Evolutionary conservation across 192 early-diverging fungal genomes (phyloP).

Genomic region (Coemansia interrupta): DNA sequence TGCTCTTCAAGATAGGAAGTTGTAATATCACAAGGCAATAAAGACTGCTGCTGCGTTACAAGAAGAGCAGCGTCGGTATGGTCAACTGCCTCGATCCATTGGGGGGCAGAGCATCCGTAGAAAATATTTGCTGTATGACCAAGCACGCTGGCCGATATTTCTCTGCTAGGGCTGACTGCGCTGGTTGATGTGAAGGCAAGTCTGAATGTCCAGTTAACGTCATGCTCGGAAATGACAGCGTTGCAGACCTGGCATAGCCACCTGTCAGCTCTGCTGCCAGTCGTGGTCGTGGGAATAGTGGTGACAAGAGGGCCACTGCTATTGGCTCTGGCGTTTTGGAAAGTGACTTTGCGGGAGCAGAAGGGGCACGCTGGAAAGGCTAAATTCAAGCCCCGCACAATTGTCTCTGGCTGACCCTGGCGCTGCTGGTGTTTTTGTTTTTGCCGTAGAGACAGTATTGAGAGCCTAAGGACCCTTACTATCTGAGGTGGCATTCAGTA

Average conservation of each 20-base stretch:
- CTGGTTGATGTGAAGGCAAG: background rate
- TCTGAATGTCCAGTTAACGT: slow-evolving; percentile 7
- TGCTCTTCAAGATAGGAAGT: background rate
- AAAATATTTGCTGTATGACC: background rate
- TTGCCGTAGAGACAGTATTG: background rate
- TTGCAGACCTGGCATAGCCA: slow-evolving; percentile 1
- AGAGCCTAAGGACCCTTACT: slow-evolving; percentile 5
- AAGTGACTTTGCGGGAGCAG: slow-evolving; percentile 9
- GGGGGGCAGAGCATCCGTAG: slow-evolving; percentile 3
- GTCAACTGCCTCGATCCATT: slow-evolving; percentile 4
- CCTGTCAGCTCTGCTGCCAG: background rate
- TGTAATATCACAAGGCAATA: background rate
- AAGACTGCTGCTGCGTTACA: too few relatives aligned
- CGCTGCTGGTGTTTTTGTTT: background rate
- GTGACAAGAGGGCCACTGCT: too few relatives aligned
- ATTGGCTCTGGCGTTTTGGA: background rate
- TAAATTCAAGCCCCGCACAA: background rate
- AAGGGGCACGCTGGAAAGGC: slow-evolving; percentile 7
- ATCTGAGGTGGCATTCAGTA: background rate
- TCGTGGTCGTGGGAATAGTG: background rate
- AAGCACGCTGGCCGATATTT: background rate
- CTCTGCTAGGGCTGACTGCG: background rate
- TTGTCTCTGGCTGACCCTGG: background rate
- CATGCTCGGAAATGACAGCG: background rate
- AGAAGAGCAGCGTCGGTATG: background rate